These are phyloP conservation scores for Hortiboletus campestris DNA, from an alignment of 768 basidiomycete species.

Conservation along the genomic window DNA sequence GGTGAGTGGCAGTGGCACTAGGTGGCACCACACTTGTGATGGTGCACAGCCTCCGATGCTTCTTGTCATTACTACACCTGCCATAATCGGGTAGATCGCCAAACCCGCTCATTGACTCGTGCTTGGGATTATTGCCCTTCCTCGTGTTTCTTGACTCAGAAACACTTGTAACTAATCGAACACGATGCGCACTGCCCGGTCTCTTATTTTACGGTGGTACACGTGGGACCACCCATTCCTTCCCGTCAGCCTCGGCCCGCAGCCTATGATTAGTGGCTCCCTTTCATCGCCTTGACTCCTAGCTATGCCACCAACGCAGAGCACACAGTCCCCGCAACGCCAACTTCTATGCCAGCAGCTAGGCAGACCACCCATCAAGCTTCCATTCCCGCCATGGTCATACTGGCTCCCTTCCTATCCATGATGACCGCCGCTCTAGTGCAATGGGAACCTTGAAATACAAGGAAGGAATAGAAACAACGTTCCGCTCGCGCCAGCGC, in stretches of 20 bases:
- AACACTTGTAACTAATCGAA: neutral
- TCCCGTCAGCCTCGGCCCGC: conserved; percentile 15
- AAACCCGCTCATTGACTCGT: neutral
- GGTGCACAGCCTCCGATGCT: neutral
- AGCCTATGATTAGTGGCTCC: neutral
- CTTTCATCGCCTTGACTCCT: neutral
- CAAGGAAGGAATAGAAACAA: neutral
- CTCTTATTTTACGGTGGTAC: neutral
- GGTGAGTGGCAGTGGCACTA: neutral
- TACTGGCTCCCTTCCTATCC: conserved; percentile 14
- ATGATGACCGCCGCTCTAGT: conserved; percentile 19
- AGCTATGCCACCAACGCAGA: conserved; percentile 20
- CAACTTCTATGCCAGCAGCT: neutral
- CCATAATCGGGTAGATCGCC: conserved; percentile 14
- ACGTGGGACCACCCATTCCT: neutral
- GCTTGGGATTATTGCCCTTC: neutral
- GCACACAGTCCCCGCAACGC: neutral
- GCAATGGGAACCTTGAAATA: neutral
- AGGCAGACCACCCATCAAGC: conserved; percentile 1
- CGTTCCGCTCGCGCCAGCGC: neutral
- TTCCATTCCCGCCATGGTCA: conserved; percentile 22
- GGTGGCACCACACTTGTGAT: neutral
- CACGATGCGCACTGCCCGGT: neutral
- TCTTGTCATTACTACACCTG: conserved; percentile 4
- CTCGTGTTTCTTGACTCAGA: neutral